phyloP scores from a whole-genome alignment of 345 rosid species.

The Murraya koenigii region DNA sequence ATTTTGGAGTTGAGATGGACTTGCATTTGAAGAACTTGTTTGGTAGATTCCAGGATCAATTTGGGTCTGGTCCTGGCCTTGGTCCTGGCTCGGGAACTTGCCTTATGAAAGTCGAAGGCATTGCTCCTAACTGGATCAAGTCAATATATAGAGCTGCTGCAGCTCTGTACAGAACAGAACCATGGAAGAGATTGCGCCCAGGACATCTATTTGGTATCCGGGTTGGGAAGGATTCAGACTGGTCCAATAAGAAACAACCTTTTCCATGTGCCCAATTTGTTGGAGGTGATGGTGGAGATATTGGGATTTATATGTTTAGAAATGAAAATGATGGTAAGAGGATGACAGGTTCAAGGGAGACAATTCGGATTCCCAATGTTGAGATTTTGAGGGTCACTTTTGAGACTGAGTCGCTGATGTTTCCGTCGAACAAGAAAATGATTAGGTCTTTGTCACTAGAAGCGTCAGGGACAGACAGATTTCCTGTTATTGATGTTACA shows the following conservation, averaged over 20 bases:
- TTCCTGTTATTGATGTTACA: slow-evolving; percentile 64
- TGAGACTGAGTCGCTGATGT: slow-evolving; percentile 51
- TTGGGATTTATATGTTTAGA: slow-evolving; percentile 53
- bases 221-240: slow-evolving; percentile 63
- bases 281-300: slow-evolving; percentile 74
- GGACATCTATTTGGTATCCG: slow-evolving; percentile 58
- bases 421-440: slow-evolving; percentile 61
- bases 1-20: slow-evolving; percentile 39
- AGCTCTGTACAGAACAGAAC: slow-evolving; percentile 63
- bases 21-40: slow-evolving; percentile 64
- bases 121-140: slow-evolving; percentile 45
- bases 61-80: slow-evolving; percentile 75
- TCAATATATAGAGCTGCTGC: slow-evolving; percentile 59
- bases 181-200: slow-evolving; percentile 65
- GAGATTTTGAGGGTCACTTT: slow-evolving; percentile 61
- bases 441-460: slow-evolving; percentile 54
- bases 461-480: slow-evolving; percentile 50
- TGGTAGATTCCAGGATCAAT: slow-evolving; percentile 63
- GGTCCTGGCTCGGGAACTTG: slow-evolving; percentile 72
- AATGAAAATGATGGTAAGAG: slow-evolving; percentile 49
- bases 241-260: slow-evolving; percentile 64
- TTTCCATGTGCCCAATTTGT: slow-evolving; percentile 63
- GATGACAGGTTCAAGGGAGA: slow-evolving; percentile 58
- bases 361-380: slow-evolving; percentile 47
- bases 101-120: slow-evolving; percentile 56